phyloP scores from a whole-genome alignment of 2,329 filamentous ascomycete species.

The Colletotrichum melonis region DNA sequence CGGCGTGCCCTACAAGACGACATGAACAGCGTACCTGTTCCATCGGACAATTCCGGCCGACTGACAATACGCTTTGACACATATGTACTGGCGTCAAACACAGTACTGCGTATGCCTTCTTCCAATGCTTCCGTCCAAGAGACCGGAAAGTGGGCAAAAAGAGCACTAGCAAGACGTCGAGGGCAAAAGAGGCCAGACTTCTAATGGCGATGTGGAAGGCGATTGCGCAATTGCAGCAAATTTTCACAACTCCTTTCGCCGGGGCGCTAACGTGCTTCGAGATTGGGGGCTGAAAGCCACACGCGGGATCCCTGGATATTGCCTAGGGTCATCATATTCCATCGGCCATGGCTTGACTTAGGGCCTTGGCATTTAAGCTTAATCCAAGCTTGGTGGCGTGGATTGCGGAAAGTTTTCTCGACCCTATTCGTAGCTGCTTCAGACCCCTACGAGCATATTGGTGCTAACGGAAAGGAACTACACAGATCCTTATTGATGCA shows the following conservation, averaged over 20 bases:
- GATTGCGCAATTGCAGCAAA: not conserved
- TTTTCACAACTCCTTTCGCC: not conserved
- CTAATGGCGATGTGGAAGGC: too few relatives aligned
- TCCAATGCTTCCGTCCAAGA: too few relatives aligned
- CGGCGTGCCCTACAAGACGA: too few relatives aligned
- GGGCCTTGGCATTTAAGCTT: slow-evolving; percentile 12
- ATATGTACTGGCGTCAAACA: too few relatives aligned
- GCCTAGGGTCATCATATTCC: not conserved
- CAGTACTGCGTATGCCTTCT: too few relatives aligned
- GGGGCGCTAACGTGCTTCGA: not conserved
- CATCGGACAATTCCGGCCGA: too few relatives aligned
- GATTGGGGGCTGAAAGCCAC: not conserved
- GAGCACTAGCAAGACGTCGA: too few relatives aligned
- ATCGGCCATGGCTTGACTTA: not conserved
- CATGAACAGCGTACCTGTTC: too few relatives aligned
- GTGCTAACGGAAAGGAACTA: not conserved
- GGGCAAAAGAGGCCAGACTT: too few relatives aligned
- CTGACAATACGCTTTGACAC: too few relatives aligned
- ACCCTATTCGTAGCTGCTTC: not conserved
- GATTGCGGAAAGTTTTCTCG: not conserved
- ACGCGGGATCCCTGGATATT: not conserved
- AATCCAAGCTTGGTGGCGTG: not conserved
- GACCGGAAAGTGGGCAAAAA: too few relatives aligned
- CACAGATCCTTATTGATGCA: not conserved
- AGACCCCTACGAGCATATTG: not conserved